These are phyloP conservation scores for Saksenaea vasiformis DNA, from an alignment of 371 early-diverging fungal genomes.

Conservation along the genomic window DNA sequence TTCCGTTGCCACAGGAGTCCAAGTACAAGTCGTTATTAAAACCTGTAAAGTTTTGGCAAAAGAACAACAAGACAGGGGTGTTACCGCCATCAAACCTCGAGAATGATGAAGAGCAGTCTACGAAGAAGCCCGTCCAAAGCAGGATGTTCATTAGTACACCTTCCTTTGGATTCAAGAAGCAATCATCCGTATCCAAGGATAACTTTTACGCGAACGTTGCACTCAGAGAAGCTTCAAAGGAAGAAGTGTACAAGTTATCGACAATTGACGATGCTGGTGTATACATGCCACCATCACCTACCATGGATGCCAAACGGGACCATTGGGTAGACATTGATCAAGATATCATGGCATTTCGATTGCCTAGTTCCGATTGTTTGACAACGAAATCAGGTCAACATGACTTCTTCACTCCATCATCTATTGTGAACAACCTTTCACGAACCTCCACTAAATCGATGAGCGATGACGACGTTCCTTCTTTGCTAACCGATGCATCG, in stretches of 20 bases:
- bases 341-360: constrained; percentile 26
- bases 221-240: constrained; percentile 26
- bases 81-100: background rate
- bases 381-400: constrained; percentile 27
- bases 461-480: constrained; percentile 18
- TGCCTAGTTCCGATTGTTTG: constrained; percentile 37
- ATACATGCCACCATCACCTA: constrained; percentile 44
- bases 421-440: background rate
- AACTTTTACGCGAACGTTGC: constrained; percentile 14
- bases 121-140: background rate
- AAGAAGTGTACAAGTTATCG: constrained; percentile 38
- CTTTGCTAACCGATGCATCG: constrained; percentile 16
- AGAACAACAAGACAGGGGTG: constrained; percentile 2
- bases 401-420: constrained; percentile 40
- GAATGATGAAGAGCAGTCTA: background rate
- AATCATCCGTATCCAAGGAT: background rate
- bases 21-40: constrained; percentile 16
- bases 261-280: constrained; percentile 44
- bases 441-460: background rate
- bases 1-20: background rate
- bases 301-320: constrained; percentile 27
- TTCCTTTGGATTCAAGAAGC: background rate
- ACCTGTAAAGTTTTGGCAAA: constrained; percentile 20
- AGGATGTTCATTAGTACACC: background rate
- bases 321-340: constrained; percentile 29